Base-by-base conservation (phyloP, 306 rosid species). In the Corylus avellana region DNA sequence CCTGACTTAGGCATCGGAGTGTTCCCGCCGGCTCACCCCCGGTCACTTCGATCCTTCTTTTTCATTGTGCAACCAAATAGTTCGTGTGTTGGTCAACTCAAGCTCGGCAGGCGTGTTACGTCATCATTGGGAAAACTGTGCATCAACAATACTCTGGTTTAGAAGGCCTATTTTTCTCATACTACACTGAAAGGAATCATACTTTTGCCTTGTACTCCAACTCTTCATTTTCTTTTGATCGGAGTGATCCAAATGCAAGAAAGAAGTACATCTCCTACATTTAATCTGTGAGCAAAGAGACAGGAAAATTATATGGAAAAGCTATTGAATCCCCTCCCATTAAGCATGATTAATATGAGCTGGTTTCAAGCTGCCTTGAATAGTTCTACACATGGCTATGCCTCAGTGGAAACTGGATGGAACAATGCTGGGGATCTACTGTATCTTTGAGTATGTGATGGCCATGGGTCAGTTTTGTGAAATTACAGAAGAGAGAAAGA, bases 81-180 rank as follows among this genome's bases (percentile, higher is more conserved):
- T 22, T 29, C 32, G 2, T 29, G 2, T 1, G 1, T 29, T 1
- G 32, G 2, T 1, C 32, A 29, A 1, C 2, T 29, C 1, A 29
- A 29, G 1, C 32, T 29, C 32, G 2, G 32, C 32, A 29, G 2
- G 32, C 32, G 32, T 29, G 32, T 1, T 1, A 29, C 32, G 32
- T 29, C 32, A 29, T 1, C 32, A 29, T 1, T 29, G 1, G 32
- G 32, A 29, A 29, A 29, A 22, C 32, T 29, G 32, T 29, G 32
- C 32, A 29, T 29, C 32, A 29, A 29, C 32, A 29, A 29, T 29
- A 29, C 32, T 29, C 32, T 29, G 85, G 27, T 58, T 27, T 22
- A 58, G 86, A 87, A 37, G 93, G 90, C 59, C 71, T 78, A 2
- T 80, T 88, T 85, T 86, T 86, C 84, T 86, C 90, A 53, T 87